These are phyloP conservation scores for Lichtheimia hyalospora DNA, from an alignment of 371 early-diverging fungal species.

Conservation along the genomic window DNA sequence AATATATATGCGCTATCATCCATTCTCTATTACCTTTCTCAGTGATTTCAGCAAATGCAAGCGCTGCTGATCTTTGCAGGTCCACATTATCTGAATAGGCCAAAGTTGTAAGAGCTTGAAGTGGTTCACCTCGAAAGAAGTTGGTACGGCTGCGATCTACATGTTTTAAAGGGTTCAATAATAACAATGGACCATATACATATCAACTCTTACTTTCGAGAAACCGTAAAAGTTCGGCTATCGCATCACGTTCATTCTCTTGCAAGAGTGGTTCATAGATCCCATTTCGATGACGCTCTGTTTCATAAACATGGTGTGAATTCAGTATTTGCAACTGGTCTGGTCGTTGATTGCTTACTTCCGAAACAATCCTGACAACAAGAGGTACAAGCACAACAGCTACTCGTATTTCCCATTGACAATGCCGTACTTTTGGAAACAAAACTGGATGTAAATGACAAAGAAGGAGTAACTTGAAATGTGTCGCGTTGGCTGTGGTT, in stretches of 20 bases:
- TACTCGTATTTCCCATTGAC: too few relatives aligned
- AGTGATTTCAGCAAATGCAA: constrained; percentile 92
- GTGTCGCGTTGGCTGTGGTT: too few relatives aligned
- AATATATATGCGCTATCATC: not conserved
- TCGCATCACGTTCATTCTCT: constrained; percentile 85
- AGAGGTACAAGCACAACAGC: not conserved
- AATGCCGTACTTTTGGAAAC: too few relatives aligned
- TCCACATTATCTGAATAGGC: constrained; percentile 87
- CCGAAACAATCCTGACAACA: constrained; percentile 45
- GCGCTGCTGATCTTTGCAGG: constrained; percentile 85
- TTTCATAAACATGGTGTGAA: not conserved
- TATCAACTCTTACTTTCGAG: constrained; percentile 71
- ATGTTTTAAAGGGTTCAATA: not conserved
- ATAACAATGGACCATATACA: not conserved
- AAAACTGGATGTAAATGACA: too few relatives aligned
- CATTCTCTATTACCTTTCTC: constrained; percentile 61
- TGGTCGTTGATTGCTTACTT: constrained; percentile 28
- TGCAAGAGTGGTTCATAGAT: constrained; percentile 80
- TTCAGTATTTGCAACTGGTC: too few relatives aligned
- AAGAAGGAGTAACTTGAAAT: too few relatives aligned
- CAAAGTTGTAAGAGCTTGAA: constrained; percentile 79
- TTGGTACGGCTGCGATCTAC: constrained; percentile 75
- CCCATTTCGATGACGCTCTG: constrained; percentile 43
- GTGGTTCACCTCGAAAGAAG: constrained; percentile 87
- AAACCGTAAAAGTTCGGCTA: constrained; percentile 77